Percentiles rank a stretch among this genome's conserved stretches.
Evolutionary conservation across 2,329 filamentous ascomycete species (phyloP).

Genomic region (Akanthomyces dipterigenus): DNA sequence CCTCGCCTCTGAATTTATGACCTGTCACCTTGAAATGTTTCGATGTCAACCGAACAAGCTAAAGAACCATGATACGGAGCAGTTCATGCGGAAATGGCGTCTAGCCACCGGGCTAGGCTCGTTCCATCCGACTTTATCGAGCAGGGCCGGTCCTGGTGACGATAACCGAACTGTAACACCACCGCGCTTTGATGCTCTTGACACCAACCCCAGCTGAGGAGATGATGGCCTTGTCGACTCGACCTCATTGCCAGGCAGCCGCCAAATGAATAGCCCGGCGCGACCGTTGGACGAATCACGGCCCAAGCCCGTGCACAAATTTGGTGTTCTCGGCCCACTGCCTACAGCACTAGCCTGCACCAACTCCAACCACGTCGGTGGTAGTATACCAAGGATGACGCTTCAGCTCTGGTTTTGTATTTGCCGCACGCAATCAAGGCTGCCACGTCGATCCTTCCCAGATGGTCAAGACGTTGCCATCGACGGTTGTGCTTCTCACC

Average conservation of each 20-base stretch:
- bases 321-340: neutral
- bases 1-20: neutral
- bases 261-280: neutral
- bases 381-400: neutral
- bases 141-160: neutral
- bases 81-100: slow-evolving; percentile 9
- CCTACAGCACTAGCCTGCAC: neutral
- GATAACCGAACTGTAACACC: slow-evolving; percentile 2
- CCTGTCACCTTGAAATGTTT: neutral
- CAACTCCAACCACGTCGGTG: neutral
- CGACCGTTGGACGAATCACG: neutral
- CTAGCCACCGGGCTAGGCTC: slow-evolving; percentile 3
- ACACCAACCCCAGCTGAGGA: neutral
- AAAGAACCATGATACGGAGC: neutral
- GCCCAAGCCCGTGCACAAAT: neutral
- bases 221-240: neutral
- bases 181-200: neutral
- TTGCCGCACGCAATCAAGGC: neutral
- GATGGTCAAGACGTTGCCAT: neutral
- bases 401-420: neutral
- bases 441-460: neutral
- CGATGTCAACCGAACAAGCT: neutral
- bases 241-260: neutral
- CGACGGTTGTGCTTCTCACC: neutral
- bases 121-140: neutral